These are phyloP conservation scores for Chalciporus piperatus DNA, from an alignment of 768 basidiomycete species.

Conservation along the genomic window DNA sequence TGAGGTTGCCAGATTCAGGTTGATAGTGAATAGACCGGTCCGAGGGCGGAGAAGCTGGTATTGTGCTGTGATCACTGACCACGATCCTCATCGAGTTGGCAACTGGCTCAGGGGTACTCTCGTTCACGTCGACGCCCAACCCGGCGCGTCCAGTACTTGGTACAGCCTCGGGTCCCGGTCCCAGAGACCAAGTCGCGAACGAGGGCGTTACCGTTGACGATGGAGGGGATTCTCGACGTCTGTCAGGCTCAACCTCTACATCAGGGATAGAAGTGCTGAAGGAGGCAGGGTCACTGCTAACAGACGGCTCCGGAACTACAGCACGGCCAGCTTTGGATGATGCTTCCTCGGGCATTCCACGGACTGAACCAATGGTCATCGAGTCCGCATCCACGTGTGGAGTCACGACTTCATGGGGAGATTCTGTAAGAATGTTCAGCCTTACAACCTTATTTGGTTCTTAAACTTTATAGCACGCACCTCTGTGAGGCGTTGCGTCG, in stretches of 20 bases:
- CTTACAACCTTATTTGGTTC: not conserved
- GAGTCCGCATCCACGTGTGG: slow-evolving; percentile 13
- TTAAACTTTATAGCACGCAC: slow-evolving; percentile 9
- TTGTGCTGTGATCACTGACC: slow-evolving; percentile 27
- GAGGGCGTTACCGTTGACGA: slow-evolving; percentile 15
- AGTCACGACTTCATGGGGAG: slow-evolving; percentile 5
- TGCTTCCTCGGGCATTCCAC: slow-evolving; percentile 4
- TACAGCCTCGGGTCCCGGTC: slow-evolving; percentile 13
- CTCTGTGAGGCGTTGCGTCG: slow-evolving; percentile 9
- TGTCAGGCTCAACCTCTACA: slow-evolving; percentile 5
- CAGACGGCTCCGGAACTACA: slow-evolving; percentile 3
- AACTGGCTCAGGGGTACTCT: slow-evolving; percentile 7
- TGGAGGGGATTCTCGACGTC: slow-evolving; percentile 4
- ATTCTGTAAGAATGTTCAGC: slow-evolving; percentile 19
- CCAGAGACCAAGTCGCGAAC: slow-evolving; percentile 10
- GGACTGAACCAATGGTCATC: slow-evolving; percentile 1
- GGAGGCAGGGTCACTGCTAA: slow-evolving; percentile 9
- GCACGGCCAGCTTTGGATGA: slow-evolving; percentile 5
- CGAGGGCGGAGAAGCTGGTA: slow-evolving; percentile 5
- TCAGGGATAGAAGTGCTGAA: slow-evolving; percentile 8
- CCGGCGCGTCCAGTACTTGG: slow-evolving; percentile 8
- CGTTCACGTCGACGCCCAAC: slow-evolving; percentile 8
- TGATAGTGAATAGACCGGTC: slow-evolving; percentile 9
- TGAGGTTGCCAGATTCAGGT: slow-evolving; percentile 19
- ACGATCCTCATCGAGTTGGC: slow-evolving; percentile 24